These are phyloP conservation scores for Magnaporthiopsis rhizophila DNA, from an alignment of 2,329 filamentous ascomycete genomes.

Conservation along the genomic window DNA sequence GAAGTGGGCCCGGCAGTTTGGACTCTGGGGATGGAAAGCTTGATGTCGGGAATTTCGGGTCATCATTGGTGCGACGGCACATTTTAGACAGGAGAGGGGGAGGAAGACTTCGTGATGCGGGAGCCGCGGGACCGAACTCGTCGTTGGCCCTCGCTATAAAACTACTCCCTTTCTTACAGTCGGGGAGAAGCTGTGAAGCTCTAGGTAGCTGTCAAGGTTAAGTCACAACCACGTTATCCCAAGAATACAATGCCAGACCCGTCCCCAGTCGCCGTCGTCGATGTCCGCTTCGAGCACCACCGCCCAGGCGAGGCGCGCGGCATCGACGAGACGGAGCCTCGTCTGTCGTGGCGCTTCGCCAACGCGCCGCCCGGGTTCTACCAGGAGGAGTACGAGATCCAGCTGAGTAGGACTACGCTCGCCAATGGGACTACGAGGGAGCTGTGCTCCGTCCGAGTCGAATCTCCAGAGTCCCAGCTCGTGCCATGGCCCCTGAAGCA, in stretches of 20 bases:
- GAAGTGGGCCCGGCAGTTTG: too few relatives aligned
- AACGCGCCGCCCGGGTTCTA: slow-evolving; percentile 9
- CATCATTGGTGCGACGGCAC: too few relatives aligned
- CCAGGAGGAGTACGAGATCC: slow-evolving; percentile 14
- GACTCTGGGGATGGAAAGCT: too few relatives aligned
- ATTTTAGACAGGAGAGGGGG: too few relatives aligned
- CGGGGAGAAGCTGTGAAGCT: too few relatives aligned
- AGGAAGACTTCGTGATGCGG: too few relatives aligned
- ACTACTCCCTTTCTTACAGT: too few relatives aligned
- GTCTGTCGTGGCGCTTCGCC: slow-evolving; percentile 16
- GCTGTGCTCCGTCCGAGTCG: slow-evolving; percentile 6
- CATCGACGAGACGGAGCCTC: slow-evolving; percentile 12
- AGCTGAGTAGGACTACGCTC: slow-evolving; percentile 7
- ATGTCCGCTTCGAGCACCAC: slow-evolving; percentile 15
- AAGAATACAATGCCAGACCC: background rate
- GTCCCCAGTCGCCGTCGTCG: background rate
- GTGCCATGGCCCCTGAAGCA: slow-evolving; percentile 25
- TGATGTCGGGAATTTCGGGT: too few relatives aligned
- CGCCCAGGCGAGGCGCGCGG: slow-evolving; percentile 12
- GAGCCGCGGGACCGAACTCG: too few relatives aligned
- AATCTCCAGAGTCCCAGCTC: slow-evolving; percentile 19
- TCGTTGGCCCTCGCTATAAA: too few relatives aligned
- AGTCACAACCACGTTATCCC: too few relatives aligned
- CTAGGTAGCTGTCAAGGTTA: too few relatives aligned
- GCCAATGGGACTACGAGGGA: background rate